Evolutionary conservation across 2,329 filamentous ascomycete species (phyloP), one percentile per base, ranked within the genome.

Genomic region (Aspergillus sp.): DNA sequence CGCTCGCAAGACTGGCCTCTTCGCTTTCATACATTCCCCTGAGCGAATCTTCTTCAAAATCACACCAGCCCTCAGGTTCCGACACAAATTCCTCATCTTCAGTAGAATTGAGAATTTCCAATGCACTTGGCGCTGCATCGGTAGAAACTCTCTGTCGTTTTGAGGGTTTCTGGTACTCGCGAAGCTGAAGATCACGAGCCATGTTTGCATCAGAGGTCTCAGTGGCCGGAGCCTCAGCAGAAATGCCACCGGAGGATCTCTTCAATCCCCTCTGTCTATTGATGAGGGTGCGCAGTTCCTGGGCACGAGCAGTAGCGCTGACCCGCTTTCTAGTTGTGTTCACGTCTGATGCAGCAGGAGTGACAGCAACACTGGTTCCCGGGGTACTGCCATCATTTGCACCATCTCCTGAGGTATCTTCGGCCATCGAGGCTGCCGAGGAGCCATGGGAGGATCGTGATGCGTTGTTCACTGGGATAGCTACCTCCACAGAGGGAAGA

Each of bases 371-470:
- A 52, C 74, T 79, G 13, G 78, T 82, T 24, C 65, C 71, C 4
- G 77, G 76, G 3, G 78, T 82, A 37, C 74, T 75, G 45, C 70
- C 72, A 12, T 67, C 71, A 24, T 64, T 62, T 8, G 62, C 69
- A 4, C 62, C 60, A 33, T 64, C 64, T 33, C 63, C 52, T 17
- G 57, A 54, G 7, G 52, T 52, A 20, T 58, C 57, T 4, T 58
- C 57, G 17, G 53, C 42, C 2, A 64, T 66, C 14, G 60, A 63
- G 4, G 61, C 46, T 15, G 65, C 60, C 24, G 55, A 54, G 2
- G 57, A 47, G 5, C 48, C 47, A 25, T 43, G 36, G 5, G 35
- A 43, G 2, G 43, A 26, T 10, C 50, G 41, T n/a, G n/a, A n/a
- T 8, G 39, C 33, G 33, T 51, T 53, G 31, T 45, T 50, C 7